Percentiles rank a stretch among this genome's conserved stretches.
phyloP scores from a whole-genome alignment of 2,329 filamentous ascomycete genomes.

The Ophiostoma montium region DNA sequence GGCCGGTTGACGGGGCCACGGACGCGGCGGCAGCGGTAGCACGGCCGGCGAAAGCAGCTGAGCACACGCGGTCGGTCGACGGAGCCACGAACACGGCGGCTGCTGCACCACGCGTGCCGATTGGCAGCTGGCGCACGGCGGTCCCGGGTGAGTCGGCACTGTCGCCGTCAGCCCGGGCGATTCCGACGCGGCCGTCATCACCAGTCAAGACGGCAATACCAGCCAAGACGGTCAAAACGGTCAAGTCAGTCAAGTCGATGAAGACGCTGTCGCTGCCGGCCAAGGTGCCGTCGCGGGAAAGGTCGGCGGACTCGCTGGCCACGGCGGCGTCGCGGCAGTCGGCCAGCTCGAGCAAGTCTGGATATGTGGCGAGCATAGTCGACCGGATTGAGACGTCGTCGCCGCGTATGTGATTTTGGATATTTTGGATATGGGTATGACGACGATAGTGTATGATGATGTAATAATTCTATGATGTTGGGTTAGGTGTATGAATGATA shows the following conservation, averaged over 20 bases:
- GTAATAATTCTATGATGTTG: background rate
- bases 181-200: background rate
- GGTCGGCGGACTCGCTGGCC: constrained; percentile 2
- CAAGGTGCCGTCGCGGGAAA: background rate
- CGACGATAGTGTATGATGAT: background rate
- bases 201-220: background rate
- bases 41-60: background rate
- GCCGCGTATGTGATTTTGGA: background rate
- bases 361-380: constrained; percentile 38
- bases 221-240: background rate
- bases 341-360: constrained; percentile 4
- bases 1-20: background rate
- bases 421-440: no score
- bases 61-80: no score
- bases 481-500: background rate
- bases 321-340: background rate
- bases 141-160: background rate
- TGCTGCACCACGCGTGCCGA: background rate
- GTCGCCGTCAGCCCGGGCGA: background rate
- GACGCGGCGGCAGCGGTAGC: background rate
- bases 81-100: no score
- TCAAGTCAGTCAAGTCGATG: no score
- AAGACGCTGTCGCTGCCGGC: background rate
- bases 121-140: background rate
- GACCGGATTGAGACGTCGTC: constrained; percentile 32